Percentiles rank a stretch among this genome's conserved stretches.
Evolutionary conservation across 1,284 basidiomycete species (phyloP).

Genomic region (Cutaneotrichosporon cutaneum): DNA sequence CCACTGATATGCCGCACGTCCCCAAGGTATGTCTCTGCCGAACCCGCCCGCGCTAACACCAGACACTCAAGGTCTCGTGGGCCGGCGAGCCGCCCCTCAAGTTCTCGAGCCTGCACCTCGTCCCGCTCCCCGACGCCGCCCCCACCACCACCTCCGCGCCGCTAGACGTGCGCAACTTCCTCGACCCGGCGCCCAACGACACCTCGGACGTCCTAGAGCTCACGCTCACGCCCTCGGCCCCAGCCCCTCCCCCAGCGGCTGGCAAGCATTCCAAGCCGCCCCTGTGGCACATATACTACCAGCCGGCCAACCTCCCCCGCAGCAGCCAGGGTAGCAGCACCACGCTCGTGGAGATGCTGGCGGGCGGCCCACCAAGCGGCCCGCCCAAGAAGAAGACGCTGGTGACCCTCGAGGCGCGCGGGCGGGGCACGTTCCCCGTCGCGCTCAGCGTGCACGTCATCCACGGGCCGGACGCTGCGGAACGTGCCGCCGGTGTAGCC

Average conservation of each 20-base stretch:
- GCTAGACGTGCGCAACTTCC: slow-evolving; percentile 2
- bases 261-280: too few species aligned
- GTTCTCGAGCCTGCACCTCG: background rate
- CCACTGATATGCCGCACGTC: background rate
- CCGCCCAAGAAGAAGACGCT: background rate
- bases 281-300: background rate
- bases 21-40: background rate
- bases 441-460: background rate
- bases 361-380: background rate
- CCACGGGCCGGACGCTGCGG: background rate
- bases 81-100: background rate
- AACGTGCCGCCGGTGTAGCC: background rate
- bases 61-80: background rate
- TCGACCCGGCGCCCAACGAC: background rate
- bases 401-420: background rate
- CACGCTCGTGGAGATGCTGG: too few species aligned
- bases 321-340: too few species aligned
- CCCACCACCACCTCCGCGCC: too few species aligned
- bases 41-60: background rate
- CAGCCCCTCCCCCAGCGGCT: background rate
- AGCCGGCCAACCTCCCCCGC: background rate
- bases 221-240: background rate
- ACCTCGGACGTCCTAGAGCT: background rate
- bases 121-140: background rate
- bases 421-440: background rate